Base-by-base conservation (phyloP, 2,329 filamentous ascomycete species). In the Hawksworthiomyces lignivorus region DNA sequence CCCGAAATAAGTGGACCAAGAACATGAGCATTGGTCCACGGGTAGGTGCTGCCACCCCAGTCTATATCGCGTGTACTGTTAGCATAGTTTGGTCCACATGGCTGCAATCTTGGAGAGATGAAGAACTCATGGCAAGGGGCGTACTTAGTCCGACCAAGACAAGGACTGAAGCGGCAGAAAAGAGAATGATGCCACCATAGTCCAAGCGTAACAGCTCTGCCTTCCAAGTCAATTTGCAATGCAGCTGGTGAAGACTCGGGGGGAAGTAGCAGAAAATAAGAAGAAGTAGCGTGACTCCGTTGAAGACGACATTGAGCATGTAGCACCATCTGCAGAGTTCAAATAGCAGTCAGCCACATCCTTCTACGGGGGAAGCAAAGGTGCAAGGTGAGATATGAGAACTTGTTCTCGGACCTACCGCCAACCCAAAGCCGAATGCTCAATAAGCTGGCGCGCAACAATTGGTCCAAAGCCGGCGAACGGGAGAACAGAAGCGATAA, bases 261-360 rank as follows among this genome's bases (percentile, higher is more conserved):
- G 66, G 69, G 47, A 63, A 63, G 52, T 70, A 72, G 41, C 66
- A 64, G 44, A 66, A 54, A 22, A 56, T 52, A 38, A 62, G 68
- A 4, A 68, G 56, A 2, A 58, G 50, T 1, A 67, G 49, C 9
- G 62, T 54, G 19, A 65, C 43, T 10, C 55, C 58, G 27, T 56
- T 60, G 41, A 65, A 56, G 40, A 69, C 65, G 46, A 68, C 65
- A 39, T 62, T 63, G 6, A 73, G 50, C 47, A 69, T 71, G 51
- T 68, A 74, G 38, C n/a, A n/a, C n/a, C n/a, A n/a, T n/a, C n/a
- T n/a, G n/a, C n/a, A n/a, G n/a, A n/a, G n/a, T n/a, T n/a, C n/a
- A n/a, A n/a, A n/a, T n/a, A n/a, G n/a, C n/a, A n/a, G n/a, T n/a
- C n/a, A n/a, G n/a, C n/a, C n/a, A n/a, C n/a, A n/a, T n/a, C n/a